Evolutionary conservation across 208 protist species (phyloP).

Genomic region (Trypanosoma congolense): DNA sequence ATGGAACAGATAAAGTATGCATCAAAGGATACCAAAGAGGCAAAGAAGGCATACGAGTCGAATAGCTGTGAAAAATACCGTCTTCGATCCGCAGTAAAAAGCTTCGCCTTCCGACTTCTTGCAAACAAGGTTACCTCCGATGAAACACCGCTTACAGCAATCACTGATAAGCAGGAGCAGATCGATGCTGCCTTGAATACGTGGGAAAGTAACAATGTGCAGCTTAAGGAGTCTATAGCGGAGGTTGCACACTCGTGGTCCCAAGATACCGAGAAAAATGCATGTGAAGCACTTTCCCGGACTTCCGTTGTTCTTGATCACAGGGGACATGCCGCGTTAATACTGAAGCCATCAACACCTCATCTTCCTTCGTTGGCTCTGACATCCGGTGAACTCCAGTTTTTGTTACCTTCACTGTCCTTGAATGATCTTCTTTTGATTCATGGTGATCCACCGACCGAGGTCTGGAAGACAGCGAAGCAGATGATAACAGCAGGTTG

Average conservation of each 20-base stretch:
- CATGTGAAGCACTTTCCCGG: conserved; percentile 31
- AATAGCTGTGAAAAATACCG: conserved; percentile 54
- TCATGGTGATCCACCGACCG: conserved; percentile 29
- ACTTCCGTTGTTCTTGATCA: conserved; percentile 37
- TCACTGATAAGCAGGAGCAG: conserved; percentile 49
- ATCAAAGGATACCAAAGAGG: conserved; percentile 67
- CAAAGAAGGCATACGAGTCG: conserved; percentile 52
- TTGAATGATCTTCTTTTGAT: conserved; percentile 41
- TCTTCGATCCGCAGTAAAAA: conserved; percentile 59
- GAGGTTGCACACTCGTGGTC: conserved; percentile 58
- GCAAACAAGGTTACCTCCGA: conserved; percentile 28
- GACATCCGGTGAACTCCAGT: conserved; percentile 49
- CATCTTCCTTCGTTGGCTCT: conserved; percentile 49
- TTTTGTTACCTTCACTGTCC: conserved; percentile 30
- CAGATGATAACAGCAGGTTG: conserved; percentile 28
- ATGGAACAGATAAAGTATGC: conserved; percentile 70
- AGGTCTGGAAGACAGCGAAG: conserved; percentile 34
- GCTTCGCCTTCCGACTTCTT: conserved; percentile 64
- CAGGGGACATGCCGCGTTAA: conserved; percentile 25
- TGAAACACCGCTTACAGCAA: conserved; percentile 36
- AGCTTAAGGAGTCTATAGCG: conserved; percentile 55
- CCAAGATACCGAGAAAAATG: conserved; percentile 40
- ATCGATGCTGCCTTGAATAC: conserved; percentile 54
- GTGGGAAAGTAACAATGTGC: conserved; percentile 46
- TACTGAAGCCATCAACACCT: conserved; percentile 25